Conservation (phyloP, 306 rosid species). For the Gastrolobium villosum region DNA sequence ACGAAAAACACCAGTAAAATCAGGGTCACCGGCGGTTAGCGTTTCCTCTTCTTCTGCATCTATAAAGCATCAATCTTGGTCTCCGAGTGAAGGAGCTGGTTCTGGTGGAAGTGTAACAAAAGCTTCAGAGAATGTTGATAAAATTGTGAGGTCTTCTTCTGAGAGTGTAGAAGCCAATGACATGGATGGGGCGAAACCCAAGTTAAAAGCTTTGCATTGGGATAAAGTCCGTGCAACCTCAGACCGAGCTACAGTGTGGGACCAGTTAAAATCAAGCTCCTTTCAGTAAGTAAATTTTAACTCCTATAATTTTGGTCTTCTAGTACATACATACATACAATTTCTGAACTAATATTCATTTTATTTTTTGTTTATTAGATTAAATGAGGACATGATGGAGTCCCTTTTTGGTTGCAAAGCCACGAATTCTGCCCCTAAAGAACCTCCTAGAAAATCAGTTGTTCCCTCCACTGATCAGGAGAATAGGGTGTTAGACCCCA, state of each 20-base stretch:
- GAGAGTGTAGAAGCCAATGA: slow-evolving; percentile 74
- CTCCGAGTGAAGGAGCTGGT: slow-evolving; percentile 45
- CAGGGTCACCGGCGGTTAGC: slow-evolving; percentile 46
- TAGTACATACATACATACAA: background rate
- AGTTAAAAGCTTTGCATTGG: slow-evolving; percentile 94
- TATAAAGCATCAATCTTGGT: slow-evolving; percentile 48
- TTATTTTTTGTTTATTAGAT: slow-evolving; percentile 56
- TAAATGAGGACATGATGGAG: slow-evolving; percentile 99
- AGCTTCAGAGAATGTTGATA: slow-evolving; percentile 42
- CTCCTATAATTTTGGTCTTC: slow-evolving; percentile 14
- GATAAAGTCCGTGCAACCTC: slow-evolving; percentile 98
- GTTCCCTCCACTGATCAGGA: slow-evolving; percentile 78
- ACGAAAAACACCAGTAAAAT: slow-evolving; percentile 35
- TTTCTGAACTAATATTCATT: slow-evolving; percentile 8
- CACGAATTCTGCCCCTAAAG: slow-evolving; percentile 64
- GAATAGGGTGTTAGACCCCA: slow-evolving; percentile 90
- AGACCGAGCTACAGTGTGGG: slow-evolving; percentile 97
- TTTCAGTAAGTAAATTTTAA: slow-evolving; percentile 75
- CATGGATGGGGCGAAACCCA: slow-evolving; percentile 78
- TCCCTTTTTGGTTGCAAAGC: slow-evolving; percentile 84
- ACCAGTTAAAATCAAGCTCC: slow-evolving; percentile 95
- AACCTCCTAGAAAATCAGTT: slow-evolving; percentile 70
- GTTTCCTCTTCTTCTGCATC: slow-evolving; percentile 45
- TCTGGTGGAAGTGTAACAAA: slow-evolving; percentile 50
- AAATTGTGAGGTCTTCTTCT: slow-evolving; percentile 54